Base-by-base conservation (phyloP, 768 basidiomycete species). In the Trametopsis cervina region DNA sequence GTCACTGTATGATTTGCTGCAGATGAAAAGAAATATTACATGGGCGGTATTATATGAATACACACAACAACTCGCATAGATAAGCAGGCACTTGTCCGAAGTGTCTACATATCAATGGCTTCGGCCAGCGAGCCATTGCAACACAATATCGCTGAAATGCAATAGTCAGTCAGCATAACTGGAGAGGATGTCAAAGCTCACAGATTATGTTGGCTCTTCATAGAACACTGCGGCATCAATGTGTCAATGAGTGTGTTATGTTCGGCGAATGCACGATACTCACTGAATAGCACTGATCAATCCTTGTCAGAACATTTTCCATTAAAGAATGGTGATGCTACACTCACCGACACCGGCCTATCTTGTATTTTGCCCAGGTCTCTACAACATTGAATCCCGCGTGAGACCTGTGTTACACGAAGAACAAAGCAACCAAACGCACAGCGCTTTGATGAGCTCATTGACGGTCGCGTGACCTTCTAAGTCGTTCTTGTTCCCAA, bases 131-230 rank as follows among this genome's bases (percentile, higher is more conserved):
- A 95, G 73, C 92, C 92, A 95, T 58, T 92, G 81, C 10, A 95
- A 65, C 5, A 94, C 83, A 51, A 94, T 91, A 60, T 93, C 90
- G 50, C 84, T 87, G 50, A 11, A 47, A 17, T 23, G 38, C 24
- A 18, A 29, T 41, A 35, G 49, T 46, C 15, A n/a, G 24, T 58
- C 5, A 56, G 42, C 43, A 38, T 35, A 29, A 12, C 42, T 27
- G n/a, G 3, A 13, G 37, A 29, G 23, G 40, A n/a, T 39, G 29
- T 10, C n/a, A 4, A n/a, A 5, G 63, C 86, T 47, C 56, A 88
- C 85, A 96, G 69, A 62, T 96, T 96, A 64, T 96, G 91, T 64
- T 89, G 87, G 59, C 83, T 93, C 66, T 93, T 94, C 85, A 95
- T 94, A 2, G 91, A 96, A 63, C 92, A 95, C 93, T 96, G 57